A percentile compares a stretch with the other conserved stretches of the same genome.
Evolutionary conservation across 164 flowering plant species (phyloP).

Genomic region (Dillenia turbinata): DNA sequence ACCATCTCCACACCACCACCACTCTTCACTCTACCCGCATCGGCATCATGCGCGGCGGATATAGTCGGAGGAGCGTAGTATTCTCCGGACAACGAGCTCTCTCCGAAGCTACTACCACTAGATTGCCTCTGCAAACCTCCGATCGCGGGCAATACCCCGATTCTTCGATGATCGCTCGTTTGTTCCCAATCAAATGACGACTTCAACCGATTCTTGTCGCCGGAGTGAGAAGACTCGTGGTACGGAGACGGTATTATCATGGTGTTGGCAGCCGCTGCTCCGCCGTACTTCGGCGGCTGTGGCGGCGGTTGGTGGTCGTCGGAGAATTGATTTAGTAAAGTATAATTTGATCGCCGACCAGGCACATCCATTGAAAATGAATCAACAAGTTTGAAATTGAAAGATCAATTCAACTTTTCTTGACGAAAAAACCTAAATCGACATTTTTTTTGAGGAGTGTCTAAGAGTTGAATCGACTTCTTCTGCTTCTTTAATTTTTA

Average conservation of each 20-base stretch:
- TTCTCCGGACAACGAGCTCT: constrained; percentile 67
- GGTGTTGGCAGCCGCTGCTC: constrained; percentile 4
- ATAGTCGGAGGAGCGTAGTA: constrained; percentile 42
- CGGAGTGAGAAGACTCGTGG: constrained; percentile 44
- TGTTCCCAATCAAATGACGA: constrained; percentile 48
- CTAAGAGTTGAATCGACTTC: too few relatives aligned
- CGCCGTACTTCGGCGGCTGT: constrained; percentile 18
- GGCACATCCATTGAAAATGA: constrained; percentile 69
- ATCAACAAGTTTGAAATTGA: too few relatives aligned
- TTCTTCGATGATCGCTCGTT: constrained; percentile 35
- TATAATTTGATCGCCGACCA: constrained; percentile 63
- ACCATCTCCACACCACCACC: constrained; percentile 24
- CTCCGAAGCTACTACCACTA: constrained; percentile 81
- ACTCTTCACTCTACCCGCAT: constrained; percentile 18
- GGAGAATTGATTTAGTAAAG: constrained; percentile 57
- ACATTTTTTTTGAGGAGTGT: too few relatives aligned
- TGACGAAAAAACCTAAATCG: constrained; percentile 7
- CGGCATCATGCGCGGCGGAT: constrained; percentile 33
- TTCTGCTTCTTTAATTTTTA: too few relatives aligned
- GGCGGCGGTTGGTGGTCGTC: constrained; percentile 40
- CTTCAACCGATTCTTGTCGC: constrained; percentile 31
- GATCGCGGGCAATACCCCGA: constrained; percentile 36
- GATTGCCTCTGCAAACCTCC: constrained; percentile 68
- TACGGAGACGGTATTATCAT: not conserved
- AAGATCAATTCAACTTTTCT: too few relatives aligned